These are phyloP conservation scores for Aspergillus affinis DNA, from an alignment of 495 filamentous ascomycete species.

Conservation along the genomic window DNA sequence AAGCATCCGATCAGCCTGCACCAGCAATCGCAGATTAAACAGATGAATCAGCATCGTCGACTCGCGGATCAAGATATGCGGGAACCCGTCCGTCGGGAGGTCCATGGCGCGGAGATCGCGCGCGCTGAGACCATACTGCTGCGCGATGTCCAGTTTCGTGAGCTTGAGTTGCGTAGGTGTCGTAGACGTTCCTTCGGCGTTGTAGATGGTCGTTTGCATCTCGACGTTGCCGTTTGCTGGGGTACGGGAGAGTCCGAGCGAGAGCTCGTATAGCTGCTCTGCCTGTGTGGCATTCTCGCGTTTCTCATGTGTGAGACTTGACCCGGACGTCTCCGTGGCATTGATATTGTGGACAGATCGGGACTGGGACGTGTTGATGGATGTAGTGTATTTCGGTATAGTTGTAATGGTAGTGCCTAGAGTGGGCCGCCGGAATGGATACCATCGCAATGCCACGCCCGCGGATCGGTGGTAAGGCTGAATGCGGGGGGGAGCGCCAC, in stretches of 20 bases:
- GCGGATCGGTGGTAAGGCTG: background rate
- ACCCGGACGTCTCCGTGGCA: background rate
- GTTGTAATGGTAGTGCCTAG: background rate
- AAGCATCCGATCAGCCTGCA: conserved; percentile 27
- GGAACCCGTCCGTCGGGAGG: conserved; percentile 28
- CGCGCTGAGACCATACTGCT: conserved; percentile 22
- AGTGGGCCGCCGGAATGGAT: background rate
- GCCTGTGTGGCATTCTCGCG: background rate
- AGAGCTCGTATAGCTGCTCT: conserved; percentile 3
- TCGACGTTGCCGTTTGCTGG: conserved; percentile 14
- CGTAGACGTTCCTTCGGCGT: conserved; percentile 4
- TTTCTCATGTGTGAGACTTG: background rate
- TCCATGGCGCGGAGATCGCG: conserved; percentile 33
- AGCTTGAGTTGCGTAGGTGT: conserved; percentile 2
- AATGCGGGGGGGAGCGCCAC: background rate
- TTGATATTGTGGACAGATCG: background rate
- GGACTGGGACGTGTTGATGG: background rate
- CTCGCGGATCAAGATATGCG: conserved; percentile 32
- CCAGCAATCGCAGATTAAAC: conserved; percentile 31
- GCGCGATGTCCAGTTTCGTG: conserved; percentile 26
- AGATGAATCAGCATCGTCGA: conserved; percentile 30
- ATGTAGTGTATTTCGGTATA: background rate
- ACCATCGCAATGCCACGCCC: background rate
- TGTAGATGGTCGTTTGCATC: conserved; percentile 9
- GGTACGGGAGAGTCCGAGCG: conserved; percentile 4